phyloP scores from a whole-genome alignment of 345 rosid species.

The Sisymbrium altissimum region DNA sequence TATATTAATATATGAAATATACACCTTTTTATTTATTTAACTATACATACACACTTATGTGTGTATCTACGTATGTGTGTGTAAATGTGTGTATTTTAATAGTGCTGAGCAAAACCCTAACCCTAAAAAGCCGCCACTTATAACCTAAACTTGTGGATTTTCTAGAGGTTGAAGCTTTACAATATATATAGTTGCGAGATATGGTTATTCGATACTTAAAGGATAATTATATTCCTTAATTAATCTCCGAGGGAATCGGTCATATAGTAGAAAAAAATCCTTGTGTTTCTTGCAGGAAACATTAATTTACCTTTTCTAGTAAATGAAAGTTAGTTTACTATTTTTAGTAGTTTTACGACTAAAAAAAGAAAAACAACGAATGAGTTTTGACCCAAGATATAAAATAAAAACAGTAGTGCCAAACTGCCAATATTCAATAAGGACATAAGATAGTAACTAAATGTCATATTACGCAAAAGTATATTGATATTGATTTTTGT shows the following conservation, averaged over 20 bases:
- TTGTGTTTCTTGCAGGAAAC: background rate
- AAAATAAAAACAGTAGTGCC: background rate
- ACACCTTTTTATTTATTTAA: background rate
- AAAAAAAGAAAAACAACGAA: background rate
- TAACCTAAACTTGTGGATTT: background rate
- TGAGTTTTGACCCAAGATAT: too few relatives aligned
- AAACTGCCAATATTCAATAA: background rate
- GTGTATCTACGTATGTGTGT: constrained; percentile 2
- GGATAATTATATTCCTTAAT: background rate
- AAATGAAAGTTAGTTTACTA: background rate
- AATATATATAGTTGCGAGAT: too few relatives aligned
- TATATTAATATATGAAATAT: background rate
- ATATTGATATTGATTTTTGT: constrained; percentile 25
- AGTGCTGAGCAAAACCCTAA: constrained; percentile 22
- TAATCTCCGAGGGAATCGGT: background rate
- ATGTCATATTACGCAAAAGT: constrained; percentile 24
- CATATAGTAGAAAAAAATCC: too few relatives aligned
- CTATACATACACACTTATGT: background rate
- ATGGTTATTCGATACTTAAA: background rate
- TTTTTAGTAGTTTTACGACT: background rate
- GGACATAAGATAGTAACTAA: constrained; percentile 10
- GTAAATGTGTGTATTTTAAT: background rate
- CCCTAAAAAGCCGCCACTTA: constrained; percentile 11
- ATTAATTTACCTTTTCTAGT: background rate
- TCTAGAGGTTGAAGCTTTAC: background rate